These are phyloP conservation scores for Paspalum notatum DNA, from an alignment of 176 grass and related monocot species.

Conservation along the genomic window DNA sequence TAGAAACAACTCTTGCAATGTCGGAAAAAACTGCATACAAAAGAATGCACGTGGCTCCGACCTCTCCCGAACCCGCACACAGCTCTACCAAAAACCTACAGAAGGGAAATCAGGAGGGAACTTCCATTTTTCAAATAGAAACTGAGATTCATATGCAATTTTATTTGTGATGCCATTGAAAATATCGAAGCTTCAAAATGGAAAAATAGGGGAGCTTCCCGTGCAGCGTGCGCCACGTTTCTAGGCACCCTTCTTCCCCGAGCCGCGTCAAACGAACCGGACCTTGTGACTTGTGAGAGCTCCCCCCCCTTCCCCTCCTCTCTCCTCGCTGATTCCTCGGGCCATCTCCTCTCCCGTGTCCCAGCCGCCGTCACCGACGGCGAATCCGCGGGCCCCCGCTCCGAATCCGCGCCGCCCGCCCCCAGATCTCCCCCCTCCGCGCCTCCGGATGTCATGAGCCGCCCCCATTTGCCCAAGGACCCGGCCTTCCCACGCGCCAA, in stretches of 20 bases:
- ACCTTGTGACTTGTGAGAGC: conserved; percentile 29
- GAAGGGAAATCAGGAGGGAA: too few relatives aligned
- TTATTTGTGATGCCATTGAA: background rate
- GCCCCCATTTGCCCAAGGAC: conserved; percentile 60
- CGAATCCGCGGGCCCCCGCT: conserved; percentile 1
- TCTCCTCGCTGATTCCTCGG: conserved; percentile 3
- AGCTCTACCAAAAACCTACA: too few relatives aligned
- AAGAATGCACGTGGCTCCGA: too few relatives aligned
- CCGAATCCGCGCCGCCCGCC: conserved; percentile 38
- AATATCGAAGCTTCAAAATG: conserved; percentile 1
- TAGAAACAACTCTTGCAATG: too few relatives aligned
- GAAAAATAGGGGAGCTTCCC: background rate
- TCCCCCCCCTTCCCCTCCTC: background rate
- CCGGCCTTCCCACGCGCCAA: conserved; percentile 45
- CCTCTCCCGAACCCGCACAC: too few relatives aligned
- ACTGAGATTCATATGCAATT: background rate
- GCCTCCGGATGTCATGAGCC: conserved; percentile 71
- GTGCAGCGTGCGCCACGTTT: conserved; percentile 46
- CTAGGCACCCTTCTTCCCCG: background rate
- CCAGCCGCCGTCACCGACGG: background rate
- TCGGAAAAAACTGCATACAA: too few relatives aligned
- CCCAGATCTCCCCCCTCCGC: conserved; percentile 40
- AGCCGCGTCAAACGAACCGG: conserved; percentile 57
- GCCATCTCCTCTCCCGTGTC: conserved; percentile 18
- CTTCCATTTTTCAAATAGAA: background rate